Evolutionary conservation across 2,329 filamentous ascomycete genomes (phyloP), one percentile per base, ranked within the genome.

Genomic region (Trichoderma koningiopsis): DNA sequence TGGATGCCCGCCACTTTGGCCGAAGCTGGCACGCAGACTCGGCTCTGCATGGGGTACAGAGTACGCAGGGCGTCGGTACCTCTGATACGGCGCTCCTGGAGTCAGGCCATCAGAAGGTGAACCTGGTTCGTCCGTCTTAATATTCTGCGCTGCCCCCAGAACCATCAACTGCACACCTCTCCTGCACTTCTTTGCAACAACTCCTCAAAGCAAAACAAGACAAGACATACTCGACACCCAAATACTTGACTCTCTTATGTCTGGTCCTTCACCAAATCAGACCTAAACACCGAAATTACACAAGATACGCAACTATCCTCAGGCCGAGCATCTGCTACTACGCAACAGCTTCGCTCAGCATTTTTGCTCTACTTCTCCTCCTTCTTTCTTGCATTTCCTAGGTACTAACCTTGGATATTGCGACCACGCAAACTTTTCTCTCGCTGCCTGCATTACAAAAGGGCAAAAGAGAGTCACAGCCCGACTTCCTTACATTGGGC

Each of bases 291-390:
- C 35, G 24, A n/a, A 27, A 53, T 27, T 19, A 63, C 55, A 29
- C 37, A 53, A 53, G 13, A 24, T 31, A 65, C 43, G 37, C 55
- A 27, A 49, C 63, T 58, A 47, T 67, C 22, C 55, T 31, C 40
- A 52, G 58, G 63, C 40, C 63, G 55, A 67, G 63, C 63, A 67
- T 59, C 22, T 29, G 57, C 57, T 43, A 59, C 47, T 22, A 35
- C 33, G 53, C 37, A 66, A 31, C 63, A 59, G 63, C 63, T 8
- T 59, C 40, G 63, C 63, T 59, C 63, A 67, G 55, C 63, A 67
- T 67, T 19, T 58, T 37, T 67, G 55, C 40, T 6, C 55, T 22
- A 8, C 58, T 52, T 10, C 49, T 40, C 27, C 14, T 35, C 52
- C 58, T 16, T 58, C 40, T 35, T 37, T 29, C 22, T 29, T 29